Percentiles rank a stretch among this genome's conserved stretches.
phyloP scores from a whole-genome alignment of 2,329 filamentous ascomycete species.

The Monosporascus sp. region DNA sequence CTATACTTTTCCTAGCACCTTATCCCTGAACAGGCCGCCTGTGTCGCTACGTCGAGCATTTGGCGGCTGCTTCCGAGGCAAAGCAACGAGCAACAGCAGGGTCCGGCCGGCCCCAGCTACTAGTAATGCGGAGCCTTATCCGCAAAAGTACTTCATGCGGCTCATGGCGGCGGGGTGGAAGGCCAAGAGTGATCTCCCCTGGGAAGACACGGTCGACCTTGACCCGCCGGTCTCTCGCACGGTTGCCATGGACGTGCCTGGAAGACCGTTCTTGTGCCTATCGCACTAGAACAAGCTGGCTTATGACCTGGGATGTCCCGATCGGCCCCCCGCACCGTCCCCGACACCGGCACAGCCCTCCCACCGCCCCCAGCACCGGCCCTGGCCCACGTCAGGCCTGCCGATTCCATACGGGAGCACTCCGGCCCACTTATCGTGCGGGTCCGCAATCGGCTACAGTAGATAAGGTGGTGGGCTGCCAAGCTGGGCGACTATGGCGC shows the following conservation, averaged over 20 bases:
- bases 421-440: not conserved
- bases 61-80: too few relatives aligned
- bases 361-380: not conserved
- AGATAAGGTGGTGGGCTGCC: not conserved
- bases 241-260: slow-evolving; percentile 3
- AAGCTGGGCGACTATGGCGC: too few relatives aligned
- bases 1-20: too few relatives aligned
- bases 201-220: slow-evolving; percentile 5
- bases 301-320: not conserved
- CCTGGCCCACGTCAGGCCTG: not conserved
- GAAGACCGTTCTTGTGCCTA: slow-evolving; percentile 3
- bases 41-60: too few relatives aligned
- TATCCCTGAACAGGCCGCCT: too few relatives aligned
- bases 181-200: slow-evolving; percentile 8
- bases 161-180: slow-evolving; percentile 15
- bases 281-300: slow-evolving; percentile 8
- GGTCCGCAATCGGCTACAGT: not conserved
- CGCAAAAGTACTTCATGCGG: not conserved
- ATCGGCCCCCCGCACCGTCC: not conserved
- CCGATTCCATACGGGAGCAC: not conserved
- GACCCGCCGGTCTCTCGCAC: not conserved
- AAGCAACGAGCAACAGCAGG: too few relatives aligned
- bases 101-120: too few relatives aligned
- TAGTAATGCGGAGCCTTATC: not conserved
- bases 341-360: too few relatives aligned